phyloP scores from a whole-genome alignment of 2,329 filamentous ascomycete species.

The Aureobasidium vineae region DNA sequence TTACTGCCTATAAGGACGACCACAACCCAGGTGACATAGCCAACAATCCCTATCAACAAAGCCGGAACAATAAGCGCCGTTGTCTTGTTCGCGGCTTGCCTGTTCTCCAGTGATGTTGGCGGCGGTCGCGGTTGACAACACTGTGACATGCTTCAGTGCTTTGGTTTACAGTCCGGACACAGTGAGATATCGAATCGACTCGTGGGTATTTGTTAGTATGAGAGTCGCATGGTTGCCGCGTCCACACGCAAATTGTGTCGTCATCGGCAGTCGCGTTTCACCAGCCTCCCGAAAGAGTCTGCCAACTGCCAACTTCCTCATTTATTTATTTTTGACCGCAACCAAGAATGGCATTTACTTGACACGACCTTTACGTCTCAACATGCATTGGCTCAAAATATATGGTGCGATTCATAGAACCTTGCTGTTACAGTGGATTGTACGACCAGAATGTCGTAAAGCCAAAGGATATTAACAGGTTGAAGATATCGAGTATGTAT shows the following conservation, averaged over 20 bases:
- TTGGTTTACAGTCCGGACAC: neutral
- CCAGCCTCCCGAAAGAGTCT: neutral
- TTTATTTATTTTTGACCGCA: neutral
- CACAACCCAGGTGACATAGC: constrained; percentile 69
- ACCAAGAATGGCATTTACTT: neutral
- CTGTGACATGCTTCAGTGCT: constrained; percentile 4
- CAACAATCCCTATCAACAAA: constrained; percentile 63
- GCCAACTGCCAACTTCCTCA: constrained; percentile 14
- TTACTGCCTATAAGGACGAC: constrained; percentile 66
- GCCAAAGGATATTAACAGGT: neutral
- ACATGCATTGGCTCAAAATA: neutral
- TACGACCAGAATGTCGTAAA: neutral
- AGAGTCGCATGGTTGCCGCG: constrained; percentile 4
- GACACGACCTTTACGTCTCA: neutral
- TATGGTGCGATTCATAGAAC: neutral
- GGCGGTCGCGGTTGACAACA: constrained; percentile 19
- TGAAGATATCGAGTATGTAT: neutral
- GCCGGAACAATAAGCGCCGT: constrained; percentile 67
- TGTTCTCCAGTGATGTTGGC: constrained; percentile 27
- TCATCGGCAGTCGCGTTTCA: constrained; percentile 20
- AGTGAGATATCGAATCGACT: neutral
- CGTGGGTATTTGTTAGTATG: neutral
- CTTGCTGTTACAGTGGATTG: neutral
- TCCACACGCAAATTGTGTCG: neutral
- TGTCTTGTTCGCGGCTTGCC: constrained; percentile 51